phyloP scores from a whole-genome alignment of 441 rosid species.

The Croton laevigatus region DNA sequence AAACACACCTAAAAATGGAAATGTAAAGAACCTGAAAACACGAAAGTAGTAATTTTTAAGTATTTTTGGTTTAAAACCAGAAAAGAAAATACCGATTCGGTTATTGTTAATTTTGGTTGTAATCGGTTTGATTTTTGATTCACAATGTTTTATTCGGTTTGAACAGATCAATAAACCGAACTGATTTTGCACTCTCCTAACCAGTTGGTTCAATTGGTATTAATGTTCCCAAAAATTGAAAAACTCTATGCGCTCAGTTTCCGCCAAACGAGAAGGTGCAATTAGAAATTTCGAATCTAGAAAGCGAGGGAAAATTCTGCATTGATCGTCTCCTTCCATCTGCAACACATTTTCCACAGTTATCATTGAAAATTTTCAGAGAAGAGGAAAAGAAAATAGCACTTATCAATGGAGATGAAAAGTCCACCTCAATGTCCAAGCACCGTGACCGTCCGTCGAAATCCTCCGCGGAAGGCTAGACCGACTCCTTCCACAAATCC shows the following conservation, averaged over 20 bases:
- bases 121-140: too few relatives aligned
- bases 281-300: background rate
- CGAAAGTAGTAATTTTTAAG: too few relatives aligned
- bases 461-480: conserved; percentile 77
- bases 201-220: too few relatives aligned
- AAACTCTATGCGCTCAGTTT: background rate
- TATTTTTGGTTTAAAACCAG: too few relatives aligned
- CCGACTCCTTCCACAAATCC: conserved; percentile 47
- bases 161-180: too few relatives aligned
- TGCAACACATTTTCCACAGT: background rate
- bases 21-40: too few relatives aligned
- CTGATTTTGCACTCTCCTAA: too few relatives aligned
- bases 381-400: conserved; percentile 7
- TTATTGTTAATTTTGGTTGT: too few relatives aligned
- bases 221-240: background rate
- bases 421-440: conserved; percentile 46
- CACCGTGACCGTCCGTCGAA: conserved; percentile 68
- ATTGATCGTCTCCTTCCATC: background rate
- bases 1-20: too few relatives aligned
- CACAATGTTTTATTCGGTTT: too few relatives aligned
- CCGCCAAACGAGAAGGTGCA: background rate
- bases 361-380: background rate
- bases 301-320: background rate
- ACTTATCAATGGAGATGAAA: conserved; percentile 28
- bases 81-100: too few relatives aligned